A percentile compares a stretch with the other conserved stretches of the same genome.
Evolutionary conservation across 2,329 filamentous ascomycete genomes (phyloP).

Genomic region (Penicillium thymicola): DNA sequence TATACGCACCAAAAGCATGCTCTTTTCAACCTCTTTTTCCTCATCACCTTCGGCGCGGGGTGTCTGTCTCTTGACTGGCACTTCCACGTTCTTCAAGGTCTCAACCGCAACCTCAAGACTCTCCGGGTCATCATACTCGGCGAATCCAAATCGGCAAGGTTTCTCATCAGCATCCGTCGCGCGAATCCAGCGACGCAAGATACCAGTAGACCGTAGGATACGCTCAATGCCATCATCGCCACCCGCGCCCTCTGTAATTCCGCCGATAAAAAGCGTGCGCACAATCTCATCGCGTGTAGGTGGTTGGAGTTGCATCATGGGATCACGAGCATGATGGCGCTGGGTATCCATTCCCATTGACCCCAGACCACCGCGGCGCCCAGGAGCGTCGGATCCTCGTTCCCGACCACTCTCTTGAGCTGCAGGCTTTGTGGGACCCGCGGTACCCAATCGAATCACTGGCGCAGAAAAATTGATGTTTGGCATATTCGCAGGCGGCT

Average conservation of each 20-base stretch:
- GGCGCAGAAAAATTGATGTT: conserved; percentile 98
- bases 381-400: conserved; percentile 43
- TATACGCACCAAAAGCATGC: conserved; percentile 59
- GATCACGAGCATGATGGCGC: conserved; percentile 64
- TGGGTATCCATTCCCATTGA: conserved; percentile 62
- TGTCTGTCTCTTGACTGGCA: conserved; percentile 74
- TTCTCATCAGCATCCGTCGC: conserved; percentile 75
- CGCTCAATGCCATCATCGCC: conserved; percentile 76
- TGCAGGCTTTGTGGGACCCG: conserved; percentile 60
- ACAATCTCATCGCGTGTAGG: conserved; percentile 88
- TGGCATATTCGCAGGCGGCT: conserved; percentile 85
- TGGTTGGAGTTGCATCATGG: conserved; percentile 69
- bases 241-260: conserved; percentile 74
- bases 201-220: conserved; percentile 73
- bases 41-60: conserved; percentile 44
- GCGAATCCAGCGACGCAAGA: conserved; percentile 79
- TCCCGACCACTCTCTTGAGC: conserved; percentile 45
- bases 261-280: conserved; percentile 84
- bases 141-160: conserved; percentile 86
- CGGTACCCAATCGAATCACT: conserved; percentile 87
- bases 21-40: conserved; percentile 60
- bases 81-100: conserved; percentile 74
- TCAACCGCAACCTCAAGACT: conserved; percentile 82
- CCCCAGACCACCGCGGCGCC: conserved; percentile 59
- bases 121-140: conserved; percentile 88